Evolutionary conservation across 441 rosid genomes (phyloP).

Genomic region (Cnidoscolus chayamansa): DNA sequence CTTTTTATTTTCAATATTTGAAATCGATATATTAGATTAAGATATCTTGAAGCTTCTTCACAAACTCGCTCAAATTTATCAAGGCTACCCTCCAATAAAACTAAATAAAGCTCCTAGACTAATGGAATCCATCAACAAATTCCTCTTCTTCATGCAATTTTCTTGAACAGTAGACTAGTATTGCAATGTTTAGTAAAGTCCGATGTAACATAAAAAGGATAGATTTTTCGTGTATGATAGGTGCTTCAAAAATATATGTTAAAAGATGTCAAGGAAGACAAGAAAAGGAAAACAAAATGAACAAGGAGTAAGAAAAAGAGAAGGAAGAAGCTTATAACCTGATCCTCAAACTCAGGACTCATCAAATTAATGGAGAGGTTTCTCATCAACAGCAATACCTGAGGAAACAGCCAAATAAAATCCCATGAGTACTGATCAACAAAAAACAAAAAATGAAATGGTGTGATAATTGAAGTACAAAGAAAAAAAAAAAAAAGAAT

Average conservation of each 20-base stretch:
- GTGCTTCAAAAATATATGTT: too few species aligned
- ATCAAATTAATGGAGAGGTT: conserved; percentile 76
- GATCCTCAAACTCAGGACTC: conserved; percentile 82
- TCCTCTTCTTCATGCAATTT: neutral
- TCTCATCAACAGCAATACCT: conserved; percentile 85
- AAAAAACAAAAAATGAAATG: neutral
- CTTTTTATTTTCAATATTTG: too few species aligned
- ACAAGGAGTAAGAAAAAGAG: neutral
- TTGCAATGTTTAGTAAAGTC: neutral
- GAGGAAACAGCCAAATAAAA: conserved; percentile 4
- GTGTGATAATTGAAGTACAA: neutral
- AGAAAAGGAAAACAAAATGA: too few species aligned
- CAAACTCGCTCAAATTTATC: neutral
- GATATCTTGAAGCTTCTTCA: neutral
- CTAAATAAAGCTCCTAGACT: too few species aligned
- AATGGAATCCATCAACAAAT: neutral
- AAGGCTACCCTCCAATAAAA: too few species aligned
- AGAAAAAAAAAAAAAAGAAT: neutral
- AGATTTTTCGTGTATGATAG: neutral
- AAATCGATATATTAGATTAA: too few species aligned
- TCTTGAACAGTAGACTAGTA: neutral
- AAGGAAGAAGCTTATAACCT: conserved; percentile 44
- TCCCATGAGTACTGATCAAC: too few species aligned
- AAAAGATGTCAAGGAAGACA: neutral
- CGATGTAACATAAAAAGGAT: neutral